Percentiles rank a stretch among this genome's conserved stretches.
phyloP scores from a whole-genome alignment of 768 basidiomycete species.

The Tricholoma terreum region DNA sequence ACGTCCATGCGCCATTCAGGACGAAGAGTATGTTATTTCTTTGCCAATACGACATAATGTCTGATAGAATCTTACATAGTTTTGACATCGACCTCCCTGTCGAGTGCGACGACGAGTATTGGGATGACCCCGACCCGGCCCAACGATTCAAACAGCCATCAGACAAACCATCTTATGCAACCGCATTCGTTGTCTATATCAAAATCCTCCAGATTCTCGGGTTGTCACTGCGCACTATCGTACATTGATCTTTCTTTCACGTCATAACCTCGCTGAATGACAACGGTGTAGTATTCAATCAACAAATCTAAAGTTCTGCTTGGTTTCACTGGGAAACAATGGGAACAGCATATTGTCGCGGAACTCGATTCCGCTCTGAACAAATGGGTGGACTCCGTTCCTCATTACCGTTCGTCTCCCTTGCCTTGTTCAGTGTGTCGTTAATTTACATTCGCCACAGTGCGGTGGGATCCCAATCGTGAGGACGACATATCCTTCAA shows the following conservation, averaged over 20 bases:
- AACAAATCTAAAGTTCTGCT: slow-evolving; percentile 67
- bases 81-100: slow-evolving; percentile 71
- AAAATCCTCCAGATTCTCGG: slow-evolving; percentile 66
- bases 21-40: slow-evolving; percentile 62
- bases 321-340: slow-evolving; percentile 57
- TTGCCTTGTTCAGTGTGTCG: not conserved
- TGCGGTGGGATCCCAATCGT: slow-evolving; percentile 53
- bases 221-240: slow-evolving; percentile 62
- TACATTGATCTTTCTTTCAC: slow-evolving; percentile 28
- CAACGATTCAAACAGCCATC: slow-evolving; percentile 69
- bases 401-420: slow-evolving; percentile 47
- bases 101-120: slow-evolving; percentile 73
- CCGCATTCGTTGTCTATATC: slow-evolving; percentile 53
- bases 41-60: not conserved
- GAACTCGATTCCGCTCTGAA: slow-evolving; percentile 72
- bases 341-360: slow-evolving; percentile 69
- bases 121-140: slow-evolving; percentile 57
- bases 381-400: slow-evolving; percentile 66
- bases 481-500: slow-evolving; percentile 46
- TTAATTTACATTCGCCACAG: slow-evolving; percentile 21
- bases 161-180: slow-evolving; percentile 52
- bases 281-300: slow-evolving; percentile 69
- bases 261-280: not conserved
- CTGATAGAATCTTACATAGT: slow-evolving; percentile 35
- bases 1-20: slow-evolving; percentile 73